Evolutionary conservation across 805 yeast genomes (phyloP), one percentile per base, ranked within the genome.

Genomic region (Hanseniaspora valbyensis): DNA sequence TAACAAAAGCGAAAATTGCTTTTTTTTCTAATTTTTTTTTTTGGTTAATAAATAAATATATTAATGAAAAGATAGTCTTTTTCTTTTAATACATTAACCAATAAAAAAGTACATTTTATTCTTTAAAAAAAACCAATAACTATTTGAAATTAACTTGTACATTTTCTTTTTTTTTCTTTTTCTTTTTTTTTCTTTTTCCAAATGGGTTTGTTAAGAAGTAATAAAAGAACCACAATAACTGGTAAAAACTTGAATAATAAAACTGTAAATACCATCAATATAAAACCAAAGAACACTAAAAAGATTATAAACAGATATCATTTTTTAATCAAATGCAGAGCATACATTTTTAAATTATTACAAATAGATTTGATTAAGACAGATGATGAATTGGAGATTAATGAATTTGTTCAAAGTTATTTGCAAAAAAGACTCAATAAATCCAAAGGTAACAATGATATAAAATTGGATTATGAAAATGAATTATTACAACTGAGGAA

Each of bases 251-350:
- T 60, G 40, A 63, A 65, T 24, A 65, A 64, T 41, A 59, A 59
- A 52, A 54, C 57, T 48, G 56, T 59, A 37, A 60, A 65, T 26
- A 61, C 63, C 8, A 78, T 81, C 2, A 70, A 69, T 7, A 70
- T 81, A 50, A 86, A 81, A 63, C 95, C 87, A 3, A 72, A 74
- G 40, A 70, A 77, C 57, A 82, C 95, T 0, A 69, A 95, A 43
- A 79, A 76, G 58, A 70, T 89, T 19, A 89, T 89, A 25, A 72
- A 95, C 50, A 65, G 87, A 36, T 87, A 77, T 56, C 96, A 88
- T 63, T 73, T 77, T 1, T 68, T 89, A 14, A 71, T 81, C 52
- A 84, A 81, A 56, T 72, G 76, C 54, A 72, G 73, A 54, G 63
- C 69, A 18, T 54, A 67, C 2, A 64, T 81, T 13, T 37, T 49